Evolutionary conservation across 495 filamentous ascomycete genomes (phyloP), one percentile per base, ranked within the genome.

Genomic region (Penicillium bialowiezense): DNA sequence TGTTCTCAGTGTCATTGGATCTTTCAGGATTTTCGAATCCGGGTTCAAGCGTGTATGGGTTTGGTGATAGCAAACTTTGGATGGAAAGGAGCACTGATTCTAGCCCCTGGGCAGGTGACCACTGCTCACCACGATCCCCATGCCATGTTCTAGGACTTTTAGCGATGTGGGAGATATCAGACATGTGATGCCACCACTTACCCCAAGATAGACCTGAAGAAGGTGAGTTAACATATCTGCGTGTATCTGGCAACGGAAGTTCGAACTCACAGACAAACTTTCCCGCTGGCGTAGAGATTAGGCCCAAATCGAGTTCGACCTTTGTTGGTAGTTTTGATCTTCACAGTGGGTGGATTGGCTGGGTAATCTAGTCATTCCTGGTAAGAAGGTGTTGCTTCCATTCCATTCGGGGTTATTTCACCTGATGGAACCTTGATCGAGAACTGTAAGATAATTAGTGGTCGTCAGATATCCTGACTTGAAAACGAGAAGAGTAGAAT

Each of bases 21-120:
- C 77, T 26, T 83, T 17, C 83, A 15, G 84, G 80, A 42, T 86
- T 78, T 56, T 97, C 93, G 56, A 87, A 96, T 7, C 93, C 93
- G 14, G 93, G 93, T 61, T 98, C 93, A 55, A 97, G 95, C 65
- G 93, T 89, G 66, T 96, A 98, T 0, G 93, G 93, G 63, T 97
- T 96, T 18, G 81, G 69, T 1, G 90, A 95, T 85, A 98, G 91
- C 21, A 98, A 73, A 59, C 90, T 96, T 65, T 98, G 93, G 44
- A 98, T 97, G 5, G 93, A 97, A 24, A 97, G 82, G 24, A 98
- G 66, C 41, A 97, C 88, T 1, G 93, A 97, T 64, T 98, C 93
- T 3, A 98, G 74, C 14, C 93, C 91, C 63, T 97, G 93, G 3
- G 93, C 95, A 0, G 91, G 87, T 21, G 90, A 96, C 93, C 93